phyloP scores from a whole-genome alignment of 768 basidiomycete species.

The Kondoa malvinella region DNA sequence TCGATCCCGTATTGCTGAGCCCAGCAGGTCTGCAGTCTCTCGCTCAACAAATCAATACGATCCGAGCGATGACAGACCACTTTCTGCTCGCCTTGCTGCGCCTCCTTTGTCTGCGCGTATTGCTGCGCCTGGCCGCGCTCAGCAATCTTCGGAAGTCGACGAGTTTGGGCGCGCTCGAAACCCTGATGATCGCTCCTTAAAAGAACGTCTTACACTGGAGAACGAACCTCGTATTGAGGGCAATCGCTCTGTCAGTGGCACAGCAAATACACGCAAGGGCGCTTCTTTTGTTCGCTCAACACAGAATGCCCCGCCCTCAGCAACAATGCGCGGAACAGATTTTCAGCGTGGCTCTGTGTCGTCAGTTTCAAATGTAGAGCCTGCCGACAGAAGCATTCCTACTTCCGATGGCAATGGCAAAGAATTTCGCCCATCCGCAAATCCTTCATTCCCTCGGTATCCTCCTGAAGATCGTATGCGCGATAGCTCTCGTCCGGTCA shows the following conservation, averaged over 20 bases:
- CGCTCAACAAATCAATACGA: not conserved
- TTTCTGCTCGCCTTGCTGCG: not conserved
- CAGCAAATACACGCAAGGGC: not conserved
- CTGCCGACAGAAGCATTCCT: too few relatives aligned
- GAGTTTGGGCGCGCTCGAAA: not conserved
- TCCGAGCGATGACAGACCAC: not conserved
- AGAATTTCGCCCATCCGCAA: too few relatives aligned
- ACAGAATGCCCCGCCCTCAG: too few relatives aligned
- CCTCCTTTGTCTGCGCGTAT: not conserved
- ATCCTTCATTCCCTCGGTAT: too few relatives aligned
- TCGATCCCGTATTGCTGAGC: too few relatives aligned
- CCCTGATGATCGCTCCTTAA: not conserved
- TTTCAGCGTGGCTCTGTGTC: too few relatives aligned
- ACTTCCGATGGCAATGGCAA: too few relatives aligned
- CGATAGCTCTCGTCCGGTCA: too few relatives aligned
- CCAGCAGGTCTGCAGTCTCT: too few relatives aligned
- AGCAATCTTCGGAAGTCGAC: not conserved
- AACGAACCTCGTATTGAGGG: not conserved
- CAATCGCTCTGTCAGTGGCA: not conserved
- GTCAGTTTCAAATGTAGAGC: too few relatives aligned
- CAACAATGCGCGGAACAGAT: too few relatives aligned
- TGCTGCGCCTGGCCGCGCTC: not conserved
- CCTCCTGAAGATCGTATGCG: too few relatives aligned
- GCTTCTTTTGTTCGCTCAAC: not conserved
- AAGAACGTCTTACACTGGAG: not conserved